phyloP scores from a whole-genome alignment of 176 grass and related monocot genomes.

The Stipa capillata region DNA sequence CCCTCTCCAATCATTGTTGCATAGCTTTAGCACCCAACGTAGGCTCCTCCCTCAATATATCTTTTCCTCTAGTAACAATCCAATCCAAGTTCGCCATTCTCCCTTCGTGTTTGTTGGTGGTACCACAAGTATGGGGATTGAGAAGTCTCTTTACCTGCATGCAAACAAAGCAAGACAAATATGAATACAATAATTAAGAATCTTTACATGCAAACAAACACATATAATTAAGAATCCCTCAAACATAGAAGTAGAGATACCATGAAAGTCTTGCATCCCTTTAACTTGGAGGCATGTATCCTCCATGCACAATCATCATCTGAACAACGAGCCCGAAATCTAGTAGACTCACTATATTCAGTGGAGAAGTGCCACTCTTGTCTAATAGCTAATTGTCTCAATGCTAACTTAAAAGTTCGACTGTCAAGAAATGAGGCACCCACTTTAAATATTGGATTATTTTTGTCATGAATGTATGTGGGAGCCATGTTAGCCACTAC shows the following conservation, averaged over 20 bases:
- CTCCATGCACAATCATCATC: neutral
- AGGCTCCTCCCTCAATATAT: neutral
- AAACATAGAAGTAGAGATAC: no score
- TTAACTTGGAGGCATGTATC: neutral
- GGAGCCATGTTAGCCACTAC: neutral
- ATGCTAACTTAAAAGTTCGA: neutral
- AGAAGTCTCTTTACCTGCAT: neutral
- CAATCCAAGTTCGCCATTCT: neutral
- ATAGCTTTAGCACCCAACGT: neutral
- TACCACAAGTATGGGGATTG: neutral
- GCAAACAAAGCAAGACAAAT: no score
- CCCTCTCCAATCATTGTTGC: neutral
- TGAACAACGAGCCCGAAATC: neutral
- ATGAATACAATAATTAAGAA: no score
- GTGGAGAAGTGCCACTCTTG: neutral
- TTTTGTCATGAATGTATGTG: neutral
- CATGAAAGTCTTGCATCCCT: neutral
- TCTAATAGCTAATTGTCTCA: neutral
- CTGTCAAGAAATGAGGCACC: neutral
- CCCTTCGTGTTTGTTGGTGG: neutral
- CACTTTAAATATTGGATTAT: neutral
- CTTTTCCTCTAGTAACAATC: neutral
- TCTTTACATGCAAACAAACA: no score
- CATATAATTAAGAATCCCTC: no score
- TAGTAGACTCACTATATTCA: neutral